These are phyloP conservation scores for Scedosporium aurantiacum DNA, from an alignment of 2,329 filamentous ascomycete genomes.

Conservation along the genomic window DNA sequence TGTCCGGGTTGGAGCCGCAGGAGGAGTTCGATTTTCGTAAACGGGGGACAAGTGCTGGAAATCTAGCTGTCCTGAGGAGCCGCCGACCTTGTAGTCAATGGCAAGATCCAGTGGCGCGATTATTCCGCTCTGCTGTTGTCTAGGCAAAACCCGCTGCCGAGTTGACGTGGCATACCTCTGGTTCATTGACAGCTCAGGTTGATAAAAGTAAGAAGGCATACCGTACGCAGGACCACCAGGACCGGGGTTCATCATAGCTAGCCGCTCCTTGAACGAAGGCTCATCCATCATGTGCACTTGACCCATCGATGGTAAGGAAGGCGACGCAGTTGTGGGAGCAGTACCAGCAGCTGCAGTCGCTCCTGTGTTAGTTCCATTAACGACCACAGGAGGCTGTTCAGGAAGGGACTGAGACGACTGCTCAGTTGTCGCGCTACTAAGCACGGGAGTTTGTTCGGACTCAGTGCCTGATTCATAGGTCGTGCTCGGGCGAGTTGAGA, in stretches of 20 bases:
- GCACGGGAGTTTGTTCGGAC: conserved; percentile 8
- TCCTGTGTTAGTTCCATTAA: conserved; percentile 22
- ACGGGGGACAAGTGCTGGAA: conserved; percentile 57
- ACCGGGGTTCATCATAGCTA: conserved; percentile 25
- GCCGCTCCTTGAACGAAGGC: conserved; percentile 29
- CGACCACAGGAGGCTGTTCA: conserved; percentile 21
- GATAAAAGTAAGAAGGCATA: conserved; percentile 3
- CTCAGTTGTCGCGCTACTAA: conserved; percentile 7
- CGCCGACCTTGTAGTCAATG: conserved; percentile 29
- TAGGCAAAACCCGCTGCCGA: conserved; percentile 26
- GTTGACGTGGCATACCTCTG: conserved; percentile 16
- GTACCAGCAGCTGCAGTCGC: conserved; percentile 7
- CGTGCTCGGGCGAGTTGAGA: not conserved
- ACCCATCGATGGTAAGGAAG: not conserved
- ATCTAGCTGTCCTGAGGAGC: conserved; percentile 23
- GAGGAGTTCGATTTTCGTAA: conserved; percentile 61
- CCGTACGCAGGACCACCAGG: not conserved
- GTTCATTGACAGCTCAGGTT: conserved; percentile 6
- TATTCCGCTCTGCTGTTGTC: conserved; percentile 33
- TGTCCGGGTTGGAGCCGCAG: conserved; percentile 46
- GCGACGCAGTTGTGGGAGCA: conserved; percentile 7
- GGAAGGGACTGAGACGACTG: conserved; percentile 11
- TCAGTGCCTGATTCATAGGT: conserved; percentile 12
- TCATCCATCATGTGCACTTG: conserved; percentile 17
- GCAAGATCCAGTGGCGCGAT: conserved; percentile 48